Percentiles rank a stretch among this genome's conserved stretches.
Conservation (phyloP, 1,284 basidiomycete genomes). For the Gymnopus androsaceus region DNA sequence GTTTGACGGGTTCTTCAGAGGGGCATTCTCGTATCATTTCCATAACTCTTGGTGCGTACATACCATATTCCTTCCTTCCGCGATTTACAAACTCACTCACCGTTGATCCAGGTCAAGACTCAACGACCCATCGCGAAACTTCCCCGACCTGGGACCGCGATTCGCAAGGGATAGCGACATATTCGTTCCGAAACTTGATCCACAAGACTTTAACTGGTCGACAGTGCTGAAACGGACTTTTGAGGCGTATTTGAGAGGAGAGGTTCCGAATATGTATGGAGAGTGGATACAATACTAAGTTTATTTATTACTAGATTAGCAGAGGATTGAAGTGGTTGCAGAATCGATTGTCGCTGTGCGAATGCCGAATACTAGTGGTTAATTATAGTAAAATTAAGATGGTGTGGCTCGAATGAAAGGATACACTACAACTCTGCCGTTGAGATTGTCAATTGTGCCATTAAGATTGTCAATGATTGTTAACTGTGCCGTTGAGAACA, state of each 20-base stretch:
- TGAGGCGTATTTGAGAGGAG: constrained; percentile 71
- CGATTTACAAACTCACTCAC: background rate
- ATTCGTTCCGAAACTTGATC: constrained; percentile 38
- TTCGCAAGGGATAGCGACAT: constrained; percentile 57
- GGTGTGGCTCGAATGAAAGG: too few relatives aligned
- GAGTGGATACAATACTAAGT: constrained; percentile 50
- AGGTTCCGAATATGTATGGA: constrained; percentile 77
- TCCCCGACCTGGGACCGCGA: constrained; percentile 68
- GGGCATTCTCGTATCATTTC: constrained; percentile 82
- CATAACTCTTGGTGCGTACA: constrained; percentile 70
- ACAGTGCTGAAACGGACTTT: constrained; percentile 79
- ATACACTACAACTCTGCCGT: too few relatives aligned
- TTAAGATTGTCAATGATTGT: too few relatives aligned
- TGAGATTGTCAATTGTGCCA: too few relatives aligned
- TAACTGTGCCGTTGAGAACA: too few relatives aligned
- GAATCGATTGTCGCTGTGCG: too few relatives aligned
- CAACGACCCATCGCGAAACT: constrained; percentile 73
- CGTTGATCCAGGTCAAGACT: constrained; percentile 84
- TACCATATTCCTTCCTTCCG: background rate
- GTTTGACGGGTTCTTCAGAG: constrained; percentile 78
- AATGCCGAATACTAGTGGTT: too few relatives aligned
- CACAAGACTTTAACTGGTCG: constrained; percentile 70
- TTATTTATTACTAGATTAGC: too few relatives aligned
- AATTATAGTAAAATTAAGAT: too few relatives aligned
- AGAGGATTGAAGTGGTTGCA: too few relatives aligned